A percentile compares a stretch with the other conserved stretches of the same genome.
Conservation (phyloP, 176 grass and related monocot species). For the Elymus sibiricus region DNA sequence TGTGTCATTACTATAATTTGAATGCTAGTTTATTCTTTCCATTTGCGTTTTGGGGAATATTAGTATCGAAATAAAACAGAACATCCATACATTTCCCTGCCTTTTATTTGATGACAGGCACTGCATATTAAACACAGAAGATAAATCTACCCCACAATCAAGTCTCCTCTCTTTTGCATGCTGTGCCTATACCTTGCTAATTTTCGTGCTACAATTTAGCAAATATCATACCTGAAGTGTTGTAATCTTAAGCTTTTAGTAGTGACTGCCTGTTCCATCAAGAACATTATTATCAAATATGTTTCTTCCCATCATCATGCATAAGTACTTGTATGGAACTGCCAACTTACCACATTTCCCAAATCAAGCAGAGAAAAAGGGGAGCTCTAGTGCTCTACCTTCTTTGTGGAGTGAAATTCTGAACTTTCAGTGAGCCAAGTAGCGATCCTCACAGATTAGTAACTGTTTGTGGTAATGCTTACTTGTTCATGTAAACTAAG, state of each 20-base stretch:
- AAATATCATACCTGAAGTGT: neutral
- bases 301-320: neutral
- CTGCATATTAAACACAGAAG: too few species aligned
- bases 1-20: neutral
- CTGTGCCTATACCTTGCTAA: neutral
- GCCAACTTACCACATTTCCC: neutral
- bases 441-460: neutral
- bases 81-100: neutral
- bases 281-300: neutral
- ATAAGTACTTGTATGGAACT: neutral
- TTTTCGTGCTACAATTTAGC: neutral
- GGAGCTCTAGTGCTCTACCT: neutral
- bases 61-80: neutral
- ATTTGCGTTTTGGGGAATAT: neutral
- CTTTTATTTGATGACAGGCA: too few species aligned
- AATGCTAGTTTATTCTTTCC: neutral
- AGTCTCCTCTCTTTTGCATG: neutral
- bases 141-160: neutral
- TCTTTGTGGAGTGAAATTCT: neutral
- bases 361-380: neutral
- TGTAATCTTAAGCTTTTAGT: neutral
- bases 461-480: neutral
- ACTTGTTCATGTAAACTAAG: neutral
- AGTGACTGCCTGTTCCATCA: neutral
- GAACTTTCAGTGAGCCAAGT: too few species aligned